A percentile compares a stretch with the other conserved stretches of the same genome.
Evolutionary conservation across 2,329 filamentous ascomycete species (phyloP).

Genomic region (Fulvia fulva): DNA sequence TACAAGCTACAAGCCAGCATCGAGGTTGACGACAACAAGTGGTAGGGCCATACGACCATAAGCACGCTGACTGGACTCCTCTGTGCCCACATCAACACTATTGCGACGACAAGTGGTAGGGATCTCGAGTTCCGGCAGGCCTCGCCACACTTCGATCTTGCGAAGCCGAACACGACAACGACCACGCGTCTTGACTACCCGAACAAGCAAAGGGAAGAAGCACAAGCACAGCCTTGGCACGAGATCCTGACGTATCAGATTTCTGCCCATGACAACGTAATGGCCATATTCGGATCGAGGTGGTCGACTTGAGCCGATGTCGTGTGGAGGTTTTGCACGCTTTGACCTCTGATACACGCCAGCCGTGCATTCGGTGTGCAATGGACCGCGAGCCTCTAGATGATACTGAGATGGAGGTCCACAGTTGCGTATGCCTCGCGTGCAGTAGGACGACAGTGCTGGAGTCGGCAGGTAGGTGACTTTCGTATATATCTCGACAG

Average conservation of each 20-base stretch:
- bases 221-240: background rate
- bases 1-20: background rate
- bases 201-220: background rate
- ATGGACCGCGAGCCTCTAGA: background rate
- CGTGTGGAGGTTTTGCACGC: background rate
- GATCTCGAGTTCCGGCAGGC: background rate
- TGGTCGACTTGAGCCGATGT: constrained; percentile 1
- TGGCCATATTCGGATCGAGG: background rate
- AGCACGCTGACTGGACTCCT: background rate
- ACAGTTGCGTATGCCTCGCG: background rate
- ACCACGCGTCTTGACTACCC: background rate
- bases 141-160: background rate
- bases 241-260: background rate
- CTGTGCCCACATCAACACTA: background rate
- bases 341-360: background rate
- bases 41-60: background rate
- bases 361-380: background rate
- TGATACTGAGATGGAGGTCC: background rate
- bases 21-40: background rate
- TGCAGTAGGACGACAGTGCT: background rate
- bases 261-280: background rate
- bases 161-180: background rate
- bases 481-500: background rate
- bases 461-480: background rate
- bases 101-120: constrained; percentile 8